phyloP scores from a whole-genome alignment of 164 flowering plant species.

The Magnolia changhungtana region DNA sequence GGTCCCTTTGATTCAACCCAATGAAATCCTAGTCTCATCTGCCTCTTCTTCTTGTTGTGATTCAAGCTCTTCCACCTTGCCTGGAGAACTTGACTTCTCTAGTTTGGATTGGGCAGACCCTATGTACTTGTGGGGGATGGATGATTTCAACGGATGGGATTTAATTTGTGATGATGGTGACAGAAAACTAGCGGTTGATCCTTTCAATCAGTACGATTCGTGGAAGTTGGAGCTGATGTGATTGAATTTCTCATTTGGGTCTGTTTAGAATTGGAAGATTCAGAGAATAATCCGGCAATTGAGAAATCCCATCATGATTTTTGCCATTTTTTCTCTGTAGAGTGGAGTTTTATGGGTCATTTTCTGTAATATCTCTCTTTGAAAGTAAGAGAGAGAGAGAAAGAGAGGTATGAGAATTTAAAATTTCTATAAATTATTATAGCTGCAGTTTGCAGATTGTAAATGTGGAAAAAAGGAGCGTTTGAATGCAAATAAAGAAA shows the following conservation, averaged over 20 bases:
- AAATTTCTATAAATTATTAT: not conserved
- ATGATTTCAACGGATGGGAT: conserved; percentile 52
- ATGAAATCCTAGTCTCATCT: conserved; percentile 47
- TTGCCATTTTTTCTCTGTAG: not conserved
- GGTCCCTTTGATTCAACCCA: conserved; percentile 56
- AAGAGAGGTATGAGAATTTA: not conserved
- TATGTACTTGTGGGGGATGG: conserved; percentile 33
- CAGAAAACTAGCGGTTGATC: conserved; percentile 17
- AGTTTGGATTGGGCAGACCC: conserved; percentile 41
- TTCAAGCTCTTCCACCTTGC: conserved; percentile 27
- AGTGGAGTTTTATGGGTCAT: not conserved
- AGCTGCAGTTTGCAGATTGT: not conserved
- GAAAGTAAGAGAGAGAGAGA: not conserved
- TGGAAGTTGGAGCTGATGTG: conserved; percentile 42
- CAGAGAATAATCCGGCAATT: not conserved
- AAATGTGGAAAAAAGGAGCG: not conserved
- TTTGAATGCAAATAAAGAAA: not conserved
- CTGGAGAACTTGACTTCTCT: conserved; percentile 29
- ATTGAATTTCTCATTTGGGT: conserved; percentile 9
- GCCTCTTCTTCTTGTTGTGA: conserved; percentile 22
- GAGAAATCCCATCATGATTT: conserved; percentile 3
- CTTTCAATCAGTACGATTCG: conserved; percentile 32
- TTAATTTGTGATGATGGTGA: conserved; percentile 31
- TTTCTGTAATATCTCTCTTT: not conserved
- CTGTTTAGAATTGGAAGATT: conserved; percentile 8